phyloP scores from a whole-genome alignment of 495 filamentous ascomycete genomes.

The Daldinia loculata region DNA sequence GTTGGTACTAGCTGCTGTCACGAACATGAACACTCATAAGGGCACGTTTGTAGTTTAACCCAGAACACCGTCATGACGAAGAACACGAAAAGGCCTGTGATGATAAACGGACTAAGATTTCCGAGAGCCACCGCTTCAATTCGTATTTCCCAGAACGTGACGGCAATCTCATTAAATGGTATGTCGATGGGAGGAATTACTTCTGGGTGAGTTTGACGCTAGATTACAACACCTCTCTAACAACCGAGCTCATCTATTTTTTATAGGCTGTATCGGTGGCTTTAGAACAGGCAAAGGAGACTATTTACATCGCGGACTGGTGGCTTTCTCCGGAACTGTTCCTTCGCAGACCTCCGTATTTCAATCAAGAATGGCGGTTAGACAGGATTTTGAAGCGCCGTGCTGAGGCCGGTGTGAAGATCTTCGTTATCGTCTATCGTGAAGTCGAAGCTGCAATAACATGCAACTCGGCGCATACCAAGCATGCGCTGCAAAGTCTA shows the following conservation, averaged over 20 bases:
- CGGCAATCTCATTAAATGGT: conserved; percentile 94
- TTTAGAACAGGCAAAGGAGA: conserved; percentile 85
- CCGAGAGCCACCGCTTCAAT: conserved; percentile 80
- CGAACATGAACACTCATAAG: conserved; percentile 13
- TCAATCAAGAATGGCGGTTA: conserved; percentile 86
- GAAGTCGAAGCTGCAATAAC: conserved; percentile 85
- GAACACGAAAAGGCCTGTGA: conserved; percentile 87
- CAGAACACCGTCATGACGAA: conserved; percentile 94
- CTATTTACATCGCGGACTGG: conserved; percentile 97
- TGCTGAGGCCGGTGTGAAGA: conserved; percentile 92
- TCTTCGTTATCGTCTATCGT: conserved; percentile 93
- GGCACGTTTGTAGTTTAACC: conserved; percentile 66
- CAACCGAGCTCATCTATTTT: conserved; percentile 4
- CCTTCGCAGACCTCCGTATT: conserved; percentile 80
- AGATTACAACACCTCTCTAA: background rate
- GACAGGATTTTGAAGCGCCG: conserved; percentile 86
- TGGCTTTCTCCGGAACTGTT: conserved; percentile 96
- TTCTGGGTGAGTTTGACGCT: conserved; percentile 68
- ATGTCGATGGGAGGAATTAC: conserved; percentile 92
- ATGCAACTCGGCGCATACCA: conserved; percentile 93
- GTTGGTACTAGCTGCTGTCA: background rate
- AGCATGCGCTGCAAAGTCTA: conserved; percentile 81
- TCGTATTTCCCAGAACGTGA: conserved; percentile 87
- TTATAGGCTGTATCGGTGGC: conserved; percentile 78
- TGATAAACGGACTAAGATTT: conserved; percentile 74